These are phyloP conservation scores for Aspergillus bertholletiae DNA, from an alignment of 495 filamentous ascomycete genomes.

Conservation along the genomic window DNA sequence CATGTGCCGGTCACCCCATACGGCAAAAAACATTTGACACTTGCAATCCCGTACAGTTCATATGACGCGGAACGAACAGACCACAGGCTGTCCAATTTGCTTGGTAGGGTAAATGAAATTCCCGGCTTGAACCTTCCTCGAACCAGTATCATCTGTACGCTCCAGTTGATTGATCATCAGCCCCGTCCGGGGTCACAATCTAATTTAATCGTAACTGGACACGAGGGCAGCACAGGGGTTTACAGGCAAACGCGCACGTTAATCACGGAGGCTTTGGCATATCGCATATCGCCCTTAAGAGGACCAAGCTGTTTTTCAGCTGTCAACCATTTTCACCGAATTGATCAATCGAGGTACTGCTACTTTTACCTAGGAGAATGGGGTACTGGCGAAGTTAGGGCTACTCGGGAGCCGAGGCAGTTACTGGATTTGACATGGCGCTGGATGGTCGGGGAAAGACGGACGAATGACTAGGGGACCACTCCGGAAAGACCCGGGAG, in stretches of 20 bases:
- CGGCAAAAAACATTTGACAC: background rate
- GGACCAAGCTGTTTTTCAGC: too few relatives aligned
- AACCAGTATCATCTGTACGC: background rate
- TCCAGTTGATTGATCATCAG: background rate
- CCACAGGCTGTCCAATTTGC: background rate
- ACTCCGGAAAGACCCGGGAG: background rate
- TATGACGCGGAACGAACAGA: background rate
- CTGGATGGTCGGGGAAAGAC: background rate
- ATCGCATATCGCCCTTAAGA: too few relatives aligned
- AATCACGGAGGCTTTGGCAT: too few relatives aligned
- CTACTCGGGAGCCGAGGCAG: background rate
- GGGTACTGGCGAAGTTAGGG: background rate
- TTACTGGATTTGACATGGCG: background rate
- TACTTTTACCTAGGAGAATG: background rate
- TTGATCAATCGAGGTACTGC: background rate
- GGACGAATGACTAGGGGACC: background rate
- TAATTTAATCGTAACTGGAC: background rate
- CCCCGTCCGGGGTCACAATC: background rate
- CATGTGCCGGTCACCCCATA: background rate
- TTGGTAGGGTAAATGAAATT: background rate
- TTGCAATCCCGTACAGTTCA: background rate
- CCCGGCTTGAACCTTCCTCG: background rate
- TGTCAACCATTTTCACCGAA: background rate
- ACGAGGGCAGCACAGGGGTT: background rate
- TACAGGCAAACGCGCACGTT: too few relatives aligned